phyloP scores from a whole-genome alignment of 2,329 filamentous ascomycete species.

The Sporothrix variecibatus region DNA sequence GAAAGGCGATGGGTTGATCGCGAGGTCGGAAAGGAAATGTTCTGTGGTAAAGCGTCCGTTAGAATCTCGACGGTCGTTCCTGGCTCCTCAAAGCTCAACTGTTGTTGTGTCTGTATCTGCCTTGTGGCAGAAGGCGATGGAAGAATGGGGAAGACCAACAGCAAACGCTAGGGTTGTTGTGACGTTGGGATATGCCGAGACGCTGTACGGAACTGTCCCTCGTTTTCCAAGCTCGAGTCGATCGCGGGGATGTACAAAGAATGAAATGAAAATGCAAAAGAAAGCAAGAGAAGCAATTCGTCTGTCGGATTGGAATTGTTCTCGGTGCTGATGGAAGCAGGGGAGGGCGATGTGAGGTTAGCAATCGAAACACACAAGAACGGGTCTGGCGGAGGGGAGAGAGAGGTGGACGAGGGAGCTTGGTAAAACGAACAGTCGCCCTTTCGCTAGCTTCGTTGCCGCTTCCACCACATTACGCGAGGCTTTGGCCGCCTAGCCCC shows the following conservation, averaged over 20 bases:
- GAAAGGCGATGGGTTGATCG: not conserved
- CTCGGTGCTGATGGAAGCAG: not conserved
- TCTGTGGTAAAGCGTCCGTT: too few relatives aligned
- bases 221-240: not conserved
- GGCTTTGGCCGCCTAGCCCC: constrained; percentile 41
- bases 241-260: not conserved
- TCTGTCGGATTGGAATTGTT: not conserved
- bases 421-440: constrained; percentile 28
- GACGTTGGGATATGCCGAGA: not conserved
- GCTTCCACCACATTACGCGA: constrained; percentile 38
- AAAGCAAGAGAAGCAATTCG: not conserved
- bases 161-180: constrained; percentile 11
- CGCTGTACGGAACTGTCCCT: not conserved
- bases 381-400: constrained; percentile 21
- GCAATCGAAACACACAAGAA: constrained; percentile 10
- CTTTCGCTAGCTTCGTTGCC: constrained; percentile 30
- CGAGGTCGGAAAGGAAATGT: not conserved
- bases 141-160: constrained; percentile 13
- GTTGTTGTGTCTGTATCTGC: not conserved
- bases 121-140: constrained; percentile 22
- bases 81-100: not conserved
- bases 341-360: constrained; percentile 11
- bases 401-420: constrained; percentile 27
- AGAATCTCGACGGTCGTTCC: not conserved
- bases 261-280: not conserved